Conservation (phyloP, 257 asterid genomes). For the Schizonepeta tenuifolia region DNA sequence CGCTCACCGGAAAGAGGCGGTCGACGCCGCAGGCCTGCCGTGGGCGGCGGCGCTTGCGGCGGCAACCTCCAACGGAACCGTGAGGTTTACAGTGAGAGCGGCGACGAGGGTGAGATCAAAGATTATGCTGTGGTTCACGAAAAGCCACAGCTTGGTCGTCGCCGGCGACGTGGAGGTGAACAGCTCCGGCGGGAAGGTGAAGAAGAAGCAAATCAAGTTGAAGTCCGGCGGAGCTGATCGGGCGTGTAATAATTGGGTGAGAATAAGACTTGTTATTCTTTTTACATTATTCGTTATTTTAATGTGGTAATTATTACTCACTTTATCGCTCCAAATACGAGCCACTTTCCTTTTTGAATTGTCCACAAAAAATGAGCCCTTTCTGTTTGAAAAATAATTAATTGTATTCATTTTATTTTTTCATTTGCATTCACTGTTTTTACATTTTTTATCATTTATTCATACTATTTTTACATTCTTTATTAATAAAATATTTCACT, state of each 20-base stretch:
- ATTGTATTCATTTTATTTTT: too few species aligned
- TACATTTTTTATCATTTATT: too few species aligned
- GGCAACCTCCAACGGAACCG: constrained; percentile 43
- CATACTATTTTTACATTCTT: too few species aligned
- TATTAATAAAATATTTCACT: too few species aligned
- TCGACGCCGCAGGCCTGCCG: constrained; percentile 49
- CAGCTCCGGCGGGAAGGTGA: constrained; percentile 51
- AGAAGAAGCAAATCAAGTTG: constrained; percentile 55
- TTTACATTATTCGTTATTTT: constrained; percentile 18
- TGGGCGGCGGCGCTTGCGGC: constrained; percentile 55
- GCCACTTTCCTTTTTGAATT: too few species aligned
- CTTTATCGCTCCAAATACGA: too few species aligned
- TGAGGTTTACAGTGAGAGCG: constrained; percentile 57
- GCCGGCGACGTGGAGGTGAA: constrained; percentile 53
- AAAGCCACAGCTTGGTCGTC: constrained; percentile 41
- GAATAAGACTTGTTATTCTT: background rate
- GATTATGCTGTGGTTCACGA: constrained; percentile 59
- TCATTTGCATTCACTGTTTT: too few species aligned
- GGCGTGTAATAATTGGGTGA: too few species aligned
- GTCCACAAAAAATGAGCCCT: too few species aligned
- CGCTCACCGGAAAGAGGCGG: constrained; percentile 38
- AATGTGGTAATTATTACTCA: too few species aligned
- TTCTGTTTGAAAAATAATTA: too few species aligned
- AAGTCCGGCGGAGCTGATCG: constrained; percentile 34
- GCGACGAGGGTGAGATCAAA: constrained; percentile 63